Percentiles rank a stretch among this genome's conserved stretches.
These are phyloP conservation scores for Linnemannia zychae DNA, from an alignment of 192 early-diverging fungal genomes.

Conservation along the genomic window DNA sequence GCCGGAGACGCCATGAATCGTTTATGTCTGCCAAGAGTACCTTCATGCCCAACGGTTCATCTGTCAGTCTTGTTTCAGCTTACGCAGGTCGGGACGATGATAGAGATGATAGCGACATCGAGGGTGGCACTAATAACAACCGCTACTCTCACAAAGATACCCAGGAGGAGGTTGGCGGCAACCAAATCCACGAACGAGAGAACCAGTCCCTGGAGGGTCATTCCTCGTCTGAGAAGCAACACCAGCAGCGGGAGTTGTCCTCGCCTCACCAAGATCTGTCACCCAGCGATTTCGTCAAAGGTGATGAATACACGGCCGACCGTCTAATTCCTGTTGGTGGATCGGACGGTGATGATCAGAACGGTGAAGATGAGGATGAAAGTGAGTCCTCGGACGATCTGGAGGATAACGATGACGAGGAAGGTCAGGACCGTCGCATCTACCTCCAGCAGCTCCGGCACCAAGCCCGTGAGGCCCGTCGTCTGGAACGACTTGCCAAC, in stretches of 20 bases:
- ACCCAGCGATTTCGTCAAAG: slow-evolving; percentile 18
- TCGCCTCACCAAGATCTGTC: background rate
- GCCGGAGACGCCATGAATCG: slow-evolving; percentile 41
- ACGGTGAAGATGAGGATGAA: slow-evolving; percentile 47
- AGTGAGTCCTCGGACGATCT: slow-evolving; percentile 49
- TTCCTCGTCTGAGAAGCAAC: slow-evolving; percentile 7
- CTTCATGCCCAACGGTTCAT: slow-evolving; percentile 27
- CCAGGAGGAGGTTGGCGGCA: slow-evolving; percentile 13
- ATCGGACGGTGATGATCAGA: slow-evolving; percentile 15
- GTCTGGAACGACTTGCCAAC: slow-evolving; percentile 45
- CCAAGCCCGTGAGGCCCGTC: slow-evolving; percentile 44
- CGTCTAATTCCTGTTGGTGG: slow-evolving; percentile 15
- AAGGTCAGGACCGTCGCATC: slow-evolving; percentile 54
- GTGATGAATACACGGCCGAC: slow-evolving; percentile 1
- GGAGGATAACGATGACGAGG: slow-evolving; percentile 53
- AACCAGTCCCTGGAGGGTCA: slow-evolving; percentile 23
- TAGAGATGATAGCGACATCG: background rate
- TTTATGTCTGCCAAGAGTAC: slow-evolving; percentile 57
- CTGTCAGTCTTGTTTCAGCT: slow-evolving; percentile 37
- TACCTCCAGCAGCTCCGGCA: slow-evolving; percentile 48
- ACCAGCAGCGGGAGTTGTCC: background rate
- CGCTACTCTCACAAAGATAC: background rate
- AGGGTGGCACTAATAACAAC: background rate
- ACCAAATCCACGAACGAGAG: background rate
- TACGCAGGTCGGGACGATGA: slow-evolving; percentile 39